Base-by-base conservation (phyloP, 2,329 filamentous ascomycete species). In the Rutstroemia sydowiana region DNA sequence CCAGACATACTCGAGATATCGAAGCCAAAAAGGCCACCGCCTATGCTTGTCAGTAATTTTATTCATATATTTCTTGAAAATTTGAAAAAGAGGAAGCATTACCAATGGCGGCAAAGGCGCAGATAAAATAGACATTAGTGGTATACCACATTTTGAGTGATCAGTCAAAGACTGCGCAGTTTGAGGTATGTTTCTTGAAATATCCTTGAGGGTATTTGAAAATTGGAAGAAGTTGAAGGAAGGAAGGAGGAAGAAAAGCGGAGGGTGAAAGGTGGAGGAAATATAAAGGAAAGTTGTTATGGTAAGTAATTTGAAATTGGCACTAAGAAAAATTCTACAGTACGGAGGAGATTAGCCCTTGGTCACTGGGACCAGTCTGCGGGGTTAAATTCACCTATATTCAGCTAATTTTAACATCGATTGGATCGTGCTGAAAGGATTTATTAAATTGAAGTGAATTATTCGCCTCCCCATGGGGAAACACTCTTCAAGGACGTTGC, bases 1-100 rank as follows among this genome's bases (percentile, higher is more conserved):
- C 78, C 80, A 34, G 79, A 82, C 84, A 89, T 88, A 40, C 82
- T 86, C 51, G 78, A 81, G 61, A 90, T 88, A 69, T 90, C 87
- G 65, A 90, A 90, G 60, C 87, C 87, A 63, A 90, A 89, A 23
- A 89, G 73, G 21, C 78, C 80, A 65, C 85, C 85, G 59, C 77
- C 80, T 53, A 18, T 10, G 30, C 3, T 14, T 30, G 18, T 53
- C 23, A 53, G 14, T 45, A 16, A 28, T 26, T 32, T 13, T 39
- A 39, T 11, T 10, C 36, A 20, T 11, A 10, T 7, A 11, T 10
- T 39, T 3, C 13, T n/a, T n/a, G n/a, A 21, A 21, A 39, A 18
- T 16, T 36, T 34, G 18, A 20, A 18, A 20, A 45, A 45, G 2
- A 18, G 10, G 13, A 26, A 40, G 14, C 64, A 71, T 56, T 67